phyloP scores from a whole-genome alignment of 192 early-diverging fungal species.

The Mortierella alpina region DNA sequence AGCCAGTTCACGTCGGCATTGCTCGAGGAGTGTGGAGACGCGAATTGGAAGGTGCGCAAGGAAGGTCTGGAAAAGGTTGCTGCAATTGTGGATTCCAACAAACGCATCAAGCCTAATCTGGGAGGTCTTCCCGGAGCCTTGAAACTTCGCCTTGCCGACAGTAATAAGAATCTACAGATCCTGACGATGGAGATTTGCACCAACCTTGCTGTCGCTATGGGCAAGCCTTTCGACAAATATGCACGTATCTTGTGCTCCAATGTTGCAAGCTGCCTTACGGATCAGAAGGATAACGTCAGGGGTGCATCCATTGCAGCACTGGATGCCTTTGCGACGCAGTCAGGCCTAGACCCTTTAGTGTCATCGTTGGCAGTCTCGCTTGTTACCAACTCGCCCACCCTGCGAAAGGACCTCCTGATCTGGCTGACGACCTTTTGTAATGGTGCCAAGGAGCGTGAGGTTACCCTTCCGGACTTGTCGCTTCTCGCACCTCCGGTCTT shows the following conservation, averaged over 20 bases:
- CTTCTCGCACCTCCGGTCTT: constrained; percentile 77
- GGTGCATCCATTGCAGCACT: constrained; percentile 78
- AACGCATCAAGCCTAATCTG: constrained; percentile 84
- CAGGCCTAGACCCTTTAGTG: constrained; percentile 77
- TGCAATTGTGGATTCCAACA: constrained; percentile 82
- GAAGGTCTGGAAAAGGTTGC: constrained; percentile 88
- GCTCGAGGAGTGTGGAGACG: constrained; percentile 78
- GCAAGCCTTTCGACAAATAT: constrained; percentile 86
- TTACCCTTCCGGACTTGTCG: constrained; percentile 69
- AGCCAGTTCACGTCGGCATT: constrained; percentile 68
- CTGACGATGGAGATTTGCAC: constrained; percentile 86
- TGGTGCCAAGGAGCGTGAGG: constrained; percentile 50
- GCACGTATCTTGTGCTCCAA: constrained; percentile 75
- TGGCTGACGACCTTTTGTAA: constrained; percentile 81
- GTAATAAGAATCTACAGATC: constrained; percentile 90
- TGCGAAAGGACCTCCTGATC: constrained; percentile 88
- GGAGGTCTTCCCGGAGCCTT: constrained; percentile 84
- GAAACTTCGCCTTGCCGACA: constrained; percentile 87
- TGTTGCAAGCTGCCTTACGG: constrained; percentile 80
- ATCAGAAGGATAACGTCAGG: constrained; percentile 93
- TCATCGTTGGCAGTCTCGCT: constrained; percentile 73
- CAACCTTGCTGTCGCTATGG: constrained; percentile 81
- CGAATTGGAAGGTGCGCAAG: constrained; percentile 94
- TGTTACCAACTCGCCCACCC: constrained; percentile 81
- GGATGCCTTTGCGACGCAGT: constrained; percentile 75